Evolutionary conservation across 1,284 basidiomycete genomes (phyloP).

Genomic region (Boletus semigastroideus): DNA sequence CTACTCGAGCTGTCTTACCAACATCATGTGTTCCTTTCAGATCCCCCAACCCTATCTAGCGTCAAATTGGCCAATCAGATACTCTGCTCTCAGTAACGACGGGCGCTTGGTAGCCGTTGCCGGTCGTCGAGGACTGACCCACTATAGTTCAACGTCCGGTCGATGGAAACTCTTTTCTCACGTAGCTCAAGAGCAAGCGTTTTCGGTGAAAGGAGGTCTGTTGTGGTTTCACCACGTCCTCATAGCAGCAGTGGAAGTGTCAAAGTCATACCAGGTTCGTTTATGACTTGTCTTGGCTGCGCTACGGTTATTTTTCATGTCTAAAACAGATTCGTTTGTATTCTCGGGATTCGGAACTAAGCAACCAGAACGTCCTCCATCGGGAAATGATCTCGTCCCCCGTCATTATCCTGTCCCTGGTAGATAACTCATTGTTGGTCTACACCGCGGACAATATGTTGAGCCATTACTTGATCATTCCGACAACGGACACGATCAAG

Average conservation of each 20-base stretch:
- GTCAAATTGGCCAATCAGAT: slow-evolving; percentile 93
- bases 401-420: slow-evolving; percentile 83
- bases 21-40: slow-evolving; percentile 35
- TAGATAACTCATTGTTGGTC: slow-evolving; percentile 95
- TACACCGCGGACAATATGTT: slow-evolving; percentile 97
- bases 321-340: slow-evolving; percentile 76
- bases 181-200: slow-evolving; percentile 86
- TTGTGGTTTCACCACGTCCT: slow-evolving; percentile 98
- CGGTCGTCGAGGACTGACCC: slow-evolving; percentile 86
- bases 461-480: slow-evolving; percentile 90
- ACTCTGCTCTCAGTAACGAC: slow-evolving; percentile 89
- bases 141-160: slow-evolving; percentile 92
- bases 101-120: slow-evolving; percentile 93
- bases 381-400: slow-evolving; percentile 78
- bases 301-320: slow-evolving; percentile 2
- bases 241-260: slow-evolving; percentile 87
- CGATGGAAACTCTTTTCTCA: slow-evolving; percentile 92
- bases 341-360: slow-evolving; percentile 92
- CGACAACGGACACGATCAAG: slow-evolving; percentile 80
- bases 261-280: slow-evolving; percentile 74
- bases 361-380: slow-evolving; percentile 82
- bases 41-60: slow-evolving; percentile 90
- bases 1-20: neutral
- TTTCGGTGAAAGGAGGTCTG: slow-evolving; percentile 88
- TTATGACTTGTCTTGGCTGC: neutral